phyloP scores from a whole-genome alignment of 192 early-diverging fungal genomes.

The Coemansia sp. region DNA sequence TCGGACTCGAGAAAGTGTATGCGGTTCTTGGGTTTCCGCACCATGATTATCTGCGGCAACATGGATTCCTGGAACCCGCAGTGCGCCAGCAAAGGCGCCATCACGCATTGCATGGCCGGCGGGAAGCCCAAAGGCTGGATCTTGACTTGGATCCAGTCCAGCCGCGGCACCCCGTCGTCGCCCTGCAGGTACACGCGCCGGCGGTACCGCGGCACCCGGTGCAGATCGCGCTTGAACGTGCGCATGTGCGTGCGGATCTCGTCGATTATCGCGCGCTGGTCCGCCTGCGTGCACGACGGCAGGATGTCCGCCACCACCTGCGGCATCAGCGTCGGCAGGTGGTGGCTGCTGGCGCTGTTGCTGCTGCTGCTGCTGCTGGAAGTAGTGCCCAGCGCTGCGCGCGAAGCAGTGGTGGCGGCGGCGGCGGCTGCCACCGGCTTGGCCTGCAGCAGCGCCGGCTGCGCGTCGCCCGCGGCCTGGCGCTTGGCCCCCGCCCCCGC shows the following conservation, averaged over 20 bases:
- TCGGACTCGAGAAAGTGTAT: slow-evolving; percentile 55
- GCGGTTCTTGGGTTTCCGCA: slow-evolving; percentile 57
- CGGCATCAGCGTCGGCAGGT: slow-evolving; percentile 18
- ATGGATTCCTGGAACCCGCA: slow-evolving; percentile 39
- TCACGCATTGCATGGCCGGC: slow-evolving; percentile 29
- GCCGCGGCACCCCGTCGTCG: slow-evolving; percentile 46
- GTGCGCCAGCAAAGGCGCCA: slow-evolving; percentile 32
- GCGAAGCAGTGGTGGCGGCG: not conserved
- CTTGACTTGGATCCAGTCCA: slow-evolving; percentile 45
- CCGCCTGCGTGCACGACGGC: slow-evolving; percentile 27
- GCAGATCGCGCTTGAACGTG: slow-evolving; percentile 47
- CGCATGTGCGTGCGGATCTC: slow-evolving; percentile 42
- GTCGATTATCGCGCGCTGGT: slow-evolving; percentile 27
- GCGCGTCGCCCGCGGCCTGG: slow-evolving; percentile 7
- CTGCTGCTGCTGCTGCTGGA: not conserved
- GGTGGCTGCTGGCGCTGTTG: not conserved
- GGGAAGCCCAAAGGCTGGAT: slow-evolving; percentile 40
- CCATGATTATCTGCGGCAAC: slow-evolving; percentile 49
- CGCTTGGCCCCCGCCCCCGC: slow-evolving; percentile 12
- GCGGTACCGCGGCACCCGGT: slow-evolving; percentile 41
- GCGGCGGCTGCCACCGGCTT: slow-evolving; percentile 13
- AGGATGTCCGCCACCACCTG: not conserved
- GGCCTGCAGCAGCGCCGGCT: slow-evolving; percentile 15
- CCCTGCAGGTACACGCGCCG: slow-evolving; percentile 50
- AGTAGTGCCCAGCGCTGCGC: not conserved